Percentiles rank a stretch among this genome's conserved stretches.
These are phyloP conservation scores for Phytophthora macrochlamydospora DNA, from an alignment of 352 stramenopile species.

Conservation along the genomic window DNA sequence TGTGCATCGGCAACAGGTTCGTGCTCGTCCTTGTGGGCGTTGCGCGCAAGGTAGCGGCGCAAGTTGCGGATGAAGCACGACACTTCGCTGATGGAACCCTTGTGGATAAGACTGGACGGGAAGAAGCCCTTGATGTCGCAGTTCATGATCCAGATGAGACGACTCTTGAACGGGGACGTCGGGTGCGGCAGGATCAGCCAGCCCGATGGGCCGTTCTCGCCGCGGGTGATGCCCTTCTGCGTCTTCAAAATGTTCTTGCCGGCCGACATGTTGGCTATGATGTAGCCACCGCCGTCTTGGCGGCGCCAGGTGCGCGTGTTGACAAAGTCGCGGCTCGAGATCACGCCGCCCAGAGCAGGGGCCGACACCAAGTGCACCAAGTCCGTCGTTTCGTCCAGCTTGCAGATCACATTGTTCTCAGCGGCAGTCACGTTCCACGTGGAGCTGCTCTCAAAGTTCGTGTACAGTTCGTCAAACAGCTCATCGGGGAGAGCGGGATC, in stretches of 20 bases:
- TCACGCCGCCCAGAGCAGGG: constrained; percentile 71
- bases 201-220: constrained; percentile 75
- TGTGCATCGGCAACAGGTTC: constrained; percentile 25
- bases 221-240: constrained; percentile 75
- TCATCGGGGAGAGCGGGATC: constrained; percentile 77
- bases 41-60: constrained; percentile 66
- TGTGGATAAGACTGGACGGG: constrained; percentile 75
- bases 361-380: constrained; percentile 73
- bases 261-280: constrained; percentile 66
- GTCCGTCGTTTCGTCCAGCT: constrained; percentile 73
- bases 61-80: constrained; percentile 83
- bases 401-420: constrained; percentile 76
- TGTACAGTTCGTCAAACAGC: constrained; percentile 80
- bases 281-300: constrained; percentile 68
- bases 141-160: constrained; percentile 84
- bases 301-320: constrained; percentile 78
- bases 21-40: constrained; percentile 28
- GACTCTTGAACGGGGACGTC: constrained; percentile 76
- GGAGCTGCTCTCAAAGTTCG: constrained; percentile 74
- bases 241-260: constrained; percentile 76
- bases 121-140: constrained; percentile 90
- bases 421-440: constrained; percentile 80
- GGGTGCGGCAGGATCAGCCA: constrained; percentile 81
- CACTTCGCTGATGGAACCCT: constrained; percentile 80
- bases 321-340: constrained; percentile 84